Base-by-base conservation (phyloP, 805 yeast species). In the Lipomyces chichibuensis region DNA sequence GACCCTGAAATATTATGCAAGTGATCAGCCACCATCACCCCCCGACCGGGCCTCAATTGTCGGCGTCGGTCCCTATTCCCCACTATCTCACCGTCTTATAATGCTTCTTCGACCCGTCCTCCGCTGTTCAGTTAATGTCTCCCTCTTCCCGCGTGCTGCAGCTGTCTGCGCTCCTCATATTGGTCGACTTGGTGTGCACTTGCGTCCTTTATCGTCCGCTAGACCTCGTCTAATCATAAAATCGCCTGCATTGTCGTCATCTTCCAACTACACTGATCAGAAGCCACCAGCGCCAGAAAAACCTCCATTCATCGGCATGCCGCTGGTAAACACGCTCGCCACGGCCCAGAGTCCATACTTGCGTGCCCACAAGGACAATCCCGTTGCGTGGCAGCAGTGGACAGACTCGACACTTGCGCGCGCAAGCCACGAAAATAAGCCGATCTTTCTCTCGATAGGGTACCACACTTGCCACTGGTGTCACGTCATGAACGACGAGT, bases 361-460 rank as follows among this genome's bases (percentile, higher is more conserved):
- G 25, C 63, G 67, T 6, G 66, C 71, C 11, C 72, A 69, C 54
- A 71, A 60, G 20, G 61, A 59, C 37, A 69, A 77, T 62, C 80
- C 80, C 3, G 79, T 78, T 9, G 77, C 76, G 14, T 79, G 82
- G 82, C 77, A 76, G 63, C 73, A 75, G 60, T 79, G 82, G 82
- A 66, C 67, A 25, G 69, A 71, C 17, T 72, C 75, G 37, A 73
- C 79, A 1, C 69, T 79, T 27, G 68, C 70, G 59, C 71, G 67
- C 27, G 82, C 82, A 23, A 60, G 62, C 35, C 59, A 69, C 52
- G 71, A 66, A 27, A 73, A 77, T 66, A 75, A 73, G 69, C 81
- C 80, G 17, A 69, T 79, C 14, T 79, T 79, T 57, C 69, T 80
- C 52, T 75, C 78, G 9, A 78, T 79, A 60, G 80, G 80, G 29